Base-by-base conservation (phyloP, 2,329 filamentous ascomycete genomes). In the Thyridium curvatum region DNA sequence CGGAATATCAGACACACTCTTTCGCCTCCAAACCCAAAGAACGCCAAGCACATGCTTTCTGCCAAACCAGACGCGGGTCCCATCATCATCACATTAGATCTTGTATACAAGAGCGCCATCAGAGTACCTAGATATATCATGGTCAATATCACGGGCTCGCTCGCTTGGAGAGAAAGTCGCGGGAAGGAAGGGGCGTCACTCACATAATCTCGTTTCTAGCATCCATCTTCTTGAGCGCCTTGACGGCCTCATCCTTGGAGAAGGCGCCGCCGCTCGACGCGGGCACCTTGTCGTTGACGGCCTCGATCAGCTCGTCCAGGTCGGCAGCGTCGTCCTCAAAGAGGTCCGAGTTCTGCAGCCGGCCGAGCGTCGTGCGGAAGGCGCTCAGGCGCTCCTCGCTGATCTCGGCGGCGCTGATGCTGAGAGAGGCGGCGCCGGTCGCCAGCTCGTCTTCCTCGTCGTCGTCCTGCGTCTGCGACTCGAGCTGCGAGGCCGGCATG, bases 181-280 rank as follows among this genome's bases (percentile, higher is more conserved):
- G 15, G 16, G 16, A 36, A 35, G 17, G 29, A 18, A 16, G 8
- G 18, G 17, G 16, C 35, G 21, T 6, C 40, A 79, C 86, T 77
- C 69, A 91, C 90, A 98, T 98, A 56, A 98, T 82, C 68, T 91
- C 82, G 60, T 96, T 96, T 51, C 74, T 71, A 47, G 86, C 81
- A 52, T 87, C 83, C 78, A 98, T 82, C 56, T 75, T 80, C 61
- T 79, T 78, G 41, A 98, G 67, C 33, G 88, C 90, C 59, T 82
- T 77, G 41, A 84, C 66, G 1, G 85, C 87, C 62, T 98, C 93
- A 0, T 68, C 69, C 30, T 73, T 73, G 18, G 69, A 73, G 63
- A 95, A 98, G 30, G 71, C 62, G 8, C 75, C 74, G 4, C 72
- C 73, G 18, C 65, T 56, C 3, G 62, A 52, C 32, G 63, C 53